A percentile compares a stretch with the other conserved stretches of the same genome.
Conservation (phyloP, 208 protist genomes). For the Acanthamoeba royreba region DNA sequence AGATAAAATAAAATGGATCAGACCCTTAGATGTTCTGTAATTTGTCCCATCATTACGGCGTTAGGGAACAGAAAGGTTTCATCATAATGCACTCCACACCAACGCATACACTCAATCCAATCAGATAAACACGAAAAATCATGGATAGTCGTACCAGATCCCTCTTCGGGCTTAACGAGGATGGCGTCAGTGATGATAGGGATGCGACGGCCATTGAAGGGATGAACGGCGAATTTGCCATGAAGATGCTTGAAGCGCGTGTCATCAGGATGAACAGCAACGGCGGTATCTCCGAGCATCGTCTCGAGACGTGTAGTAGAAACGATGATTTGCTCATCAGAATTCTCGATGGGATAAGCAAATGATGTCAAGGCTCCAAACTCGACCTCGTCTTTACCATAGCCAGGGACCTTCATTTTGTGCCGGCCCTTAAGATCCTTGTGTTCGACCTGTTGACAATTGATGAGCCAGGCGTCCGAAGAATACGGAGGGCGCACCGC, state of each 20-base stretch:
- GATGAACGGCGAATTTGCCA: conserved; percentile 94
- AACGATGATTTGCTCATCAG: conserved; percentile 88
- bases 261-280: conserved; percentile 97
- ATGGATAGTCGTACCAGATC: conserved; percentile 95
- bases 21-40: neutral
- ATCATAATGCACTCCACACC: conserved; percentile 46
- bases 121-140: conserved; percentile 89
- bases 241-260: conserved; percentile 92
- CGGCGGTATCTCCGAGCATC: conserved; percentile 97
- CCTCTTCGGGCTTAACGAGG: conserved; percentile 97
- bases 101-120: conserved; percentile 96
- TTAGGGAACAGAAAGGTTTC: neutral
- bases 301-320: conserved; percentile 99
- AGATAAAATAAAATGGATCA: neutral
- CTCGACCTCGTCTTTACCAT: conserved; percentile 61
- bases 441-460: conserved; percentile 53
- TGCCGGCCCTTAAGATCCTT: conserved; percentile 23
- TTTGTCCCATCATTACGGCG: conserved; percentile 16
- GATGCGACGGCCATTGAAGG: conserved; percentile 91
- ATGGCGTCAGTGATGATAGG: conserved; percentile 95
- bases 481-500: neutral
- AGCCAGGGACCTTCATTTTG: conserved; percentile 84
- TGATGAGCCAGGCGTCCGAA: neutral
- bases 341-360: conserved; percentile 11
- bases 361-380: conserved; percentile 45